Conservation (phyloP, 192 early-diverging fungal species). For the Dispira parvispora region DNA sequence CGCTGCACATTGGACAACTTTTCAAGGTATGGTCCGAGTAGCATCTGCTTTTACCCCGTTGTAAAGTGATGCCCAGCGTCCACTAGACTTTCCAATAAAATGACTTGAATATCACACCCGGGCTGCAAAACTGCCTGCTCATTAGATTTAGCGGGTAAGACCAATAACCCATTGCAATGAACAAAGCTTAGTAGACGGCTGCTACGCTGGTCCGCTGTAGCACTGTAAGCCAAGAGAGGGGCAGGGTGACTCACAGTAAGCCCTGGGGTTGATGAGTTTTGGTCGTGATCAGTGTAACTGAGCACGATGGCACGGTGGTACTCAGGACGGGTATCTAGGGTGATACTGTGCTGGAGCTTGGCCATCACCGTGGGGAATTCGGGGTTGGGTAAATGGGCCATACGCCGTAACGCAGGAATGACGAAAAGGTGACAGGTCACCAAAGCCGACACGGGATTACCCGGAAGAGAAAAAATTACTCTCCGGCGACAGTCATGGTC, state of each 20-base stretch:
- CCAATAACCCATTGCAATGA: neutral
- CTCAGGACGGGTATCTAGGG: conserved; percentile 49
- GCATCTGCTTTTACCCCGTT: neutral
- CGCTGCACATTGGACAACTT: neutral
- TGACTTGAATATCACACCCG: neutral
- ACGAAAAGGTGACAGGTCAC: conserved; percentile 87
- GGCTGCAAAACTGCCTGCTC: neutral
- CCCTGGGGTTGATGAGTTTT: conserved; percentile 14
- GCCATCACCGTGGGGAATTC: conserved; percentile 32
- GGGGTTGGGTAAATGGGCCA: conserved; percentile 45
- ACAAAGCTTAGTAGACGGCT: conserved; percentile 24
- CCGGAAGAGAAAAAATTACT: conserved; percentile 78
- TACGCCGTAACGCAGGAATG: conserved; percentile 60
- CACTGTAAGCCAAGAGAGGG: conserved; percentile 27
- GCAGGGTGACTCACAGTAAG: neutral
- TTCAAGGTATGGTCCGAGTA: neutral
- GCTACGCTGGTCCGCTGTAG: conserved; percentile 62
- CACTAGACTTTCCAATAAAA: neutral
- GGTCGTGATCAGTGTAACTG: conserved; percentile 13
- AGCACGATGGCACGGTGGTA: conserved; percentile 34
- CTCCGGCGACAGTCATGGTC: conserved; percentile 16
- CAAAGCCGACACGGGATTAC: conserved; percentile 84
- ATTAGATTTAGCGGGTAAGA: neutral
- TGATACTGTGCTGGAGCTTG: conserved; percentile 32
- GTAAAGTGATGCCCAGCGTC: no score